Percentiles rank a stretch among this genome's conserved stretches.
Evolutionary conservation across 352 stramenopile genomes (phyloP).

Genomic region (Pythium myriotylum): DNA sequence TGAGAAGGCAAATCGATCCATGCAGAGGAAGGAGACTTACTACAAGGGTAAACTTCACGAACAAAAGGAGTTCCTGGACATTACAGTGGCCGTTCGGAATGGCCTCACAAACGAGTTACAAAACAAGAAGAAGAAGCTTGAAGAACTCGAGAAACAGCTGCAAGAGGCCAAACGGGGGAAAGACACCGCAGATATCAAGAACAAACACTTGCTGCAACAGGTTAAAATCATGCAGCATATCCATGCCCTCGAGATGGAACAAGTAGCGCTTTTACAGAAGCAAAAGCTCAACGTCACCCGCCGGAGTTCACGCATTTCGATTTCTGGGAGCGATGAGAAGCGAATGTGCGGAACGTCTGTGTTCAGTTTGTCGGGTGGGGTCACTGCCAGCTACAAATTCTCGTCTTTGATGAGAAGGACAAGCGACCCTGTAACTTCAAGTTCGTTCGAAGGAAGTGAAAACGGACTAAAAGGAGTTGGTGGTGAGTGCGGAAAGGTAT

Average conservation of each 20-base stretch:
- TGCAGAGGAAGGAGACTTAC: slow-evolving; percentile 37
- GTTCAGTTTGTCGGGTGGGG: not conserved
- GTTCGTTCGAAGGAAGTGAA: not conserved
- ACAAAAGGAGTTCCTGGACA: slow-evolving; percentile 62
- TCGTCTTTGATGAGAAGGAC: not conserved
- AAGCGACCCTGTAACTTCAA: not conserved
- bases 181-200: slow-evolving; percentile 30
- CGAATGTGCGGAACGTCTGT: no score
- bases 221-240: slow-evolving; percentile 58
- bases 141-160: slow-evolving; percentile 40
- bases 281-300: not conserved
- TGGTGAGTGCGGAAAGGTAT: no score
- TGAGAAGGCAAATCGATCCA: slow-evolving; percentile 33
- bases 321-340: no score
- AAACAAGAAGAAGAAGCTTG: slow-evolving; percentile 47
- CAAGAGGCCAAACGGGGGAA: slow-evolving; percentile 24
- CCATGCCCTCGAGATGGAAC: slow-evolving; percentile 48
- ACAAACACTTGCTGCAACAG: slow-evolving; percentile 50
- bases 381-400: slow-evolving; percentile 8
- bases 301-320: no score
- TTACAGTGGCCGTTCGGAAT: slow-evolving; percentile 60
- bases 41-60: slow-evolving; percentile 46
- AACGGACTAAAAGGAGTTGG: no score
- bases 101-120: slow-evolving; percentile 57
- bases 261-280: slow-evolving; percentile 13